A percentile compares a stretch with the other conserved stretches of the same genome.
phyloP scores from a whole-genome alignment of 2,329 filamentous ascomycete species.

The Colletotrichum paranaense region DNA sequence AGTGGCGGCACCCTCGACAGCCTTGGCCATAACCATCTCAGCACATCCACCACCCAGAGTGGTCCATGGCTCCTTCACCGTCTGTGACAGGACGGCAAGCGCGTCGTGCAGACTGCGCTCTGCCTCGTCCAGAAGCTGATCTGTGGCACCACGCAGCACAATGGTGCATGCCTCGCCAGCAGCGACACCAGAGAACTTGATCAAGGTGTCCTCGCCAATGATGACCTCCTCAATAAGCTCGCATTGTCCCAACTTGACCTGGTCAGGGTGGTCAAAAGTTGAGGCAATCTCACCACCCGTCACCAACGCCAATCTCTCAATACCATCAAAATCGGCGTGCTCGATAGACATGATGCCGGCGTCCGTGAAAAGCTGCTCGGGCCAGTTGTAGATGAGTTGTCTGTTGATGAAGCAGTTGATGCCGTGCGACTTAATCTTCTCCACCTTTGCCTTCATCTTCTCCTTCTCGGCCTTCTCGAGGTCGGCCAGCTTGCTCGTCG shows the following conservation, averaged over 20 bases:
- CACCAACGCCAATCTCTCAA: slow-evolving; percentile 92
- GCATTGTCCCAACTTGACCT: slow-evolving; percentile 95
- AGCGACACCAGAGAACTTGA: slow-evolving; percentile 96
- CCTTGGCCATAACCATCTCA: slow-evolving; percentile 99
- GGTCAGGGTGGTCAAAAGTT: slow-evolving; percentile 97
- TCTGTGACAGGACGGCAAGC: slow-evolving; percentile 95
- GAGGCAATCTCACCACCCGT: slow-evolving; percentile 98
- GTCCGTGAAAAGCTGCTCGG: slow-evolving; percentile 97
- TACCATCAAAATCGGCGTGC: slow-evolving; percentile 98
- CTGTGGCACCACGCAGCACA: slow-evolving; percentile 93
- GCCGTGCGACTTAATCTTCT: slow-evolving; percentile 97
- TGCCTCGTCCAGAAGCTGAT: slow-evolving; percentile 96
- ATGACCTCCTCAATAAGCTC: slow-evolving; percentile 98
- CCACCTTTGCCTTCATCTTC: slow-evolving; percentile 99
- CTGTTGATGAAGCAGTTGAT: slow-evolving; percentile 99
- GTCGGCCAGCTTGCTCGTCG: slow-evolving; percentile 96
- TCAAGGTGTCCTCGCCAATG: slow-evolving; percentile 96
- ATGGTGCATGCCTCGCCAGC: slow-evolving; percentile 96
- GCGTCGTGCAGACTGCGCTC: slow-evolving; percentile 97
- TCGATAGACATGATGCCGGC: slow-evolving; percentile 98
- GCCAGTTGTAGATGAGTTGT: slow-evolving; percentile 99
- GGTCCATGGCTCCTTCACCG: slow-evolving; percentile 91
- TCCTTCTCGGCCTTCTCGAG: slow-evolving; percentile 98
- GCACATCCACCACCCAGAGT: slow-evolving; percentile 96
- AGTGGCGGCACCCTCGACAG: slow-evolving; percentile 91